Evolutionary conservation across 129 eudicot genomes (phyloP), one percentile per base, ranked within the genome.

Genomic region (Lactuca saligna): DNA sequence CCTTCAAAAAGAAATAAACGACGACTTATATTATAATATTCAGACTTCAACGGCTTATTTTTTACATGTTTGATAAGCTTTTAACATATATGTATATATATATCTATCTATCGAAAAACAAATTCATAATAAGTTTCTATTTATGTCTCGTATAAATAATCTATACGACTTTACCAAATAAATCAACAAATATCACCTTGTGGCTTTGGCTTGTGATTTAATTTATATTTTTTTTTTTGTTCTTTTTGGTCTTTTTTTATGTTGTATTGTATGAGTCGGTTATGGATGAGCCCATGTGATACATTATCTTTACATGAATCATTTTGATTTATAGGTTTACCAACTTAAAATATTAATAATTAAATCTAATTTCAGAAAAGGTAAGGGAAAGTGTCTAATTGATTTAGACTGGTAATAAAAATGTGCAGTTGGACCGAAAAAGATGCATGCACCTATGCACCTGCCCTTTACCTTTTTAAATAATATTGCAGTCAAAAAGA

Each of bases 371-470:
- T 2, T 46, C 3, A 46, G 51, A 12, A 46, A 46, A 46, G 13
- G n/a, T 3, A 46, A 46, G 51, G 15, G 12, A 46, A 46, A 46
- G 51, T 46, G 15, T 46, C n/a, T 46, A 5, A 46, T 46, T 46
- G 51, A 46, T 46, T 10, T 46, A 11, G 51, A 46, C 51, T 12
- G 5, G 5, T 11, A 46, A 46, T 46, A 11, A 46, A 46, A 46
- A 46, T 46, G 12, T 46, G 51, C 15, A 3, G 51, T 11, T 46
- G 51, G 12, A 12, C 51, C 51, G 15, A 44, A 51, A 55, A 34
- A 15, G 75, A 48, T 70, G 66, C 75, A 70, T 70, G 75, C 66
- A 69, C 64, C 63, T 29, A 70, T 70, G 75, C 66, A 46, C 51
- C 51, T 46, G 51, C n/a, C 5, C 4, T 46, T 12, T 12, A 3